These are phyloP conservation scores for Pythium sukuiense DNA, from an alignment of 352 stramenopile genomes.

Conservation along the genomic window DNA sequence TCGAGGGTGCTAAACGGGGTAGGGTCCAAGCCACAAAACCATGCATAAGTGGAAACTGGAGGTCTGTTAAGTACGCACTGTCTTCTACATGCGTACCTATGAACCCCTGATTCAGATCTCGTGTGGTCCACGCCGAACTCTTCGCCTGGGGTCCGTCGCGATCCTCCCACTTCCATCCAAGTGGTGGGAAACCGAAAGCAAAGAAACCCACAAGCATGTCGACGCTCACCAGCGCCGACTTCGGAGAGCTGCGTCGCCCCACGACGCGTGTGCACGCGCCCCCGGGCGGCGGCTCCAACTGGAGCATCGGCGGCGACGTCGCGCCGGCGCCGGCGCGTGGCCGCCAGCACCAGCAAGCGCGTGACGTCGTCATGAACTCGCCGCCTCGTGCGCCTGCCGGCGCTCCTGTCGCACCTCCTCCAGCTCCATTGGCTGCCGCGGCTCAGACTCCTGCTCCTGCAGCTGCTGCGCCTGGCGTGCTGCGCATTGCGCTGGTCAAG, in stretches of 20 bases:
- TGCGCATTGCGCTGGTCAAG: slow-evolving; percentile 75
- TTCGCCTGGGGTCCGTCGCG: neutral
- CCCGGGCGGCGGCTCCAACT: slow-evolving; percentile 76
- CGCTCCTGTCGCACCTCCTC: slow-evolving; percentile 28
- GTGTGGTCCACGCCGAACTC: slow-evolving; percentile 22
- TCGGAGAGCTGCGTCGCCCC: slow-evolving; percentile 81
- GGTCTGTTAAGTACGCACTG: neutral
- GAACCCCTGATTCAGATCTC: neutral
- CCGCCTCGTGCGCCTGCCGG: slow-evolving; percentile 30
- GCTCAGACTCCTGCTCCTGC: slow-evolving; percentile 7
- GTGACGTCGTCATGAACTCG: slow-evolving; percentile 41
- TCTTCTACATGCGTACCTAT: slow-evolving; percentile 4
- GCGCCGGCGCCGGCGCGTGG: slow-evolving; percentile 26
- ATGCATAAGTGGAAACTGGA: neutral
- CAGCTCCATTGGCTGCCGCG: slow-evolving; percentile 19
- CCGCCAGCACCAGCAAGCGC: slow-evolving; percentile 26
- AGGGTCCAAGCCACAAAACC: slow-evolving; percentile 12
- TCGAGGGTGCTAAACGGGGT: slow-evolving; percentile 4
- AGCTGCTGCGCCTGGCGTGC: slow-evolving; percentile 7
- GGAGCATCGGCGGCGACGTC: slow-evolving; percentile 61
- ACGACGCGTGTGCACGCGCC: slow-evolving; percentile 82
- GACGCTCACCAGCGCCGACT: slow-evolving; percentile 81
- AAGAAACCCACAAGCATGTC: slow-evolving; percentile 50
- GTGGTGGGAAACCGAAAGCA: slow-evolving; percentile 15
- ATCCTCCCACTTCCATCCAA: slow-evolving; percentile 1